These are phyloP conservation scores for Pestalotiopsis sp. DNA, from an alignment of 2,329 filamentous ascomycete genomes.

Conservation along the genomic window DNA sequence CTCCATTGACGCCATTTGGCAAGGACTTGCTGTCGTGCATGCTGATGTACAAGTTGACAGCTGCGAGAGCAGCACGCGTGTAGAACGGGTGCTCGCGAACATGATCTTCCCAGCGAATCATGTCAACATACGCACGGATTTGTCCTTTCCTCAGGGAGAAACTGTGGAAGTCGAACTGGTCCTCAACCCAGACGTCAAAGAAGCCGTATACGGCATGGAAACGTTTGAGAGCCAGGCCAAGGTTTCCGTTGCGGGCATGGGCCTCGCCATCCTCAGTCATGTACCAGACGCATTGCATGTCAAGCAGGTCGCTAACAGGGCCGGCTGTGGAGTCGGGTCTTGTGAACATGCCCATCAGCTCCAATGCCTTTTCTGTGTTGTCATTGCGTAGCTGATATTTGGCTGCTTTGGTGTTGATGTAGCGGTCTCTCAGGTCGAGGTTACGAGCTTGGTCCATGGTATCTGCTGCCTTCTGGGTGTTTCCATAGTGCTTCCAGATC, in stretches of 20 bases:
- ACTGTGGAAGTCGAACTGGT: constrained; percentile 98
- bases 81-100: constrained; percentile 93
- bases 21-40: constrained; percentile 76
- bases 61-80: constrained; percentile 78
- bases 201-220: constrained; percentile 89
- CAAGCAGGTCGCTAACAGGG: constrained; percentile 85
- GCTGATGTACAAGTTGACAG: constrained; percentile 78
- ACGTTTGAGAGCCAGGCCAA: constrained; percentile 86
- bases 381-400: constrained; percentile 96
- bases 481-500: constrained; percentile 88
- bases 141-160: constrained; percentile 98
- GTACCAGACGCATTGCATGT: constrained; percentile 99
- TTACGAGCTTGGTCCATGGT: constrained; percentile 86
- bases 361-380: constrained; percentile 81
- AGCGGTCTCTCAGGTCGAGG: constrained; percentile 87
- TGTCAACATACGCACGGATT: constrained; percentile 91
- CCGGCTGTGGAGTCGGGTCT: constrained; percentile 87
- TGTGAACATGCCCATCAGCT: constrained; percentile 93
- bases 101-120: constrained; percentile 94
- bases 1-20: constrained; percentile 64
- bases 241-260: constrained; percentile 78
- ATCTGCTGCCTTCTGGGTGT: constrained; percentile 77
- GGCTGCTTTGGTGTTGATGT: constrained; percentile 97
- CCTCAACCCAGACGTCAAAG: constrained; percentile 97
- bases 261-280: constrained; percentile 94